Evolutionary conservation across 441 rosid genomes (phyloP), one percentile per base, ranked within the genome.

Genomic region (Corymbia calophylla): DNA sequence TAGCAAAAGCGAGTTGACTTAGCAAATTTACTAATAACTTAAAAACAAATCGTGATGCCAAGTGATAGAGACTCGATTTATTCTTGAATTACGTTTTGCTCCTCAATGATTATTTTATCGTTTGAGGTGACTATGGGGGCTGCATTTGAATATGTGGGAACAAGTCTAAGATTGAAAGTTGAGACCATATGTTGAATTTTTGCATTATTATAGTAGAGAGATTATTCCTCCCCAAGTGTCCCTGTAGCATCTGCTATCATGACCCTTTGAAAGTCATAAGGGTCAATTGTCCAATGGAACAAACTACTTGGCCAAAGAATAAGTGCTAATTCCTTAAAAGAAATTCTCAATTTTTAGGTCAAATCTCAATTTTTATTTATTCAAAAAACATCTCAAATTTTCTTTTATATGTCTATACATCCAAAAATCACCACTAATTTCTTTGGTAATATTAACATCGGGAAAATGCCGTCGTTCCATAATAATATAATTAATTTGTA

Each of bases 391-490:
- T 9, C 23, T 58, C 64, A 23, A 23, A 23, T 6, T 32, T 70
- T 35, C 2, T 18, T 66, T 31, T 5, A 17, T 31, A 0, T 17
- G 8, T 44, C 9, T 23, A 17, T 17, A 18, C 25, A 2, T 68
- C 6, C 23, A 17, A 32, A 68, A 68, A 68, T 1, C 44, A 32
- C 48, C 7, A 23, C 0, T 21, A 10, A 0, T 35, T 70, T 70
- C 9, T 35, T 19, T 0, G 19, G 35, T 44, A 21, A 19, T 35
- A 35, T 21, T 5, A 5, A 19, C 0, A 68, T 31, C 7, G 1
- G 32, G 25, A 68, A 29, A 29, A 27, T 10, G 3, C 25, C 1
- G 1, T 58, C 25, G 17, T 58, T 58, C 1, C 0, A 4, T 58
- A 39, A 39, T 39, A 39, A 39, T 39, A 39, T 39, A 39, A 39